Base-by-base conservation (phyloP, 495 filamentous ascomycete genomes). In the Cercophora samala region DNA sequence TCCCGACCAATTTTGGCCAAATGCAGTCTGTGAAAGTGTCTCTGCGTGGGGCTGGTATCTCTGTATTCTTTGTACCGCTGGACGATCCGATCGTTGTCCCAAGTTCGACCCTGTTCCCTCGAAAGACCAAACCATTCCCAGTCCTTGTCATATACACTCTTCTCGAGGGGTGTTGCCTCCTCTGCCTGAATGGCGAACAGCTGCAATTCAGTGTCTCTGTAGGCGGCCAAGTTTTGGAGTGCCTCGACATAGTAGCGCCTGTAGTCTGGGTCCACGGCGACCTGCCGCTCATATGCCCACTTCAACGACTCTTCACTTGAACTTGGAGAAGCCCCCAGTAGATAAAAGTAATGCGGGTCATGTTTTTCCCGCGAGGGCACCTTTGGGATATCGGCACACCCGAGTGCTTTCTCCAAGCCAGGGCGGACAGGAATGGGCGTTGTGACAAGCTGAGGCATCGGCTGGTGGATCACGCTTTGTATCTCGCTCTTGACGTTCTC, bases 401-500 rank as follows among this genome's bases (percentile, higher is more conserved):
- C 63, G 0, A 76, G 68, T 0, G 65, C 64, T 55, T 62, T 71
- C 51, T 72, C 72, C 29, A 75, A 61, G n/a, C 53, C n/a, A 1
- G 65, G 67, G 1, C 66, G 60, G 25, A 68, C 69, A 23, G 66
- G 32, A n/a, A 63, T 37, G n/a, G 2, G n/a, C 56, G 19, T 1
- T 4, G 5, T 1, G 56, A 18, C 24, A 23, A 23, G 23, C 9
- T 60, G 13, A 21, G 54, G 23, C 0, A 19, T 18, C 18, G 19
- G 5, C 54, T 24, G 54, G 1, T 67, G 69, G 6, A 77, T 61
- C 1, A 75, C 24, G 62, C 67, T 77, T 55, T 78, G 75, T 11
- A 80, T 68, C 60, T 80, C 77, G 65, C 65, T 74, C 29, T 71
- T 72, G 11, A 74, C 72, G 53, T 80, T 75, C 32, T 80, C 73